Base-by-base conservation (phyloP, 257 asterid genomes). In the Lavandula angustifolia region DNA sequence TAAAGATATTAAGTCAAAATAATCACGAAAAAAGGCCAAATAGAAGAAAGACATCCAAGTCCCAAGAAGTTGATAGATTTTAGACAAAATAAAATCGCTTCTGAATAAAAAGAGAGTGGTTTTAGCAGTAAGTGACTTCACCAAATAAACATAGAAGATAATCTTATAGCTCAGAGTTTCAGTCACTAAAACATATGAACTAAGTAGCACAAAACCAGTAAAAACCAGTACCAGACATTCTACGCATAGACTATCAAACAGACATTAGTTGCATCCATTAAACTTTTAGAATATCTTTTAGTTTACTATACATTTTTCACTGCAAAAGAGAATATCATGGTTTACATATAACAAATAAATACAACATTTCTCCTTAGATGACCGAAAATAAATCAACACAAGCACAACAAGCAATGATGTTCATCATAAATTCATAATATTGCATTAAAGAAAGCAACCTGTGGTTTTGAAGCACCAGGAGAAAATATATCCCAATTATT, bases 401-500 rank as follows among this genome's bases (percentile, higher is more conserved):
- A 22, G 27, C 27, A 22, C 27, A 22, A 22, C 27, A 22, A 55
- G 55, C 43, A 6, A 56, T 50, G 56, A 7, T 44, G 6, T 13
- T 32, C 62, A 62, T 47, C 22, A 11, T 22, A 22, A 22, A 22
- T 22, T 22, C 27, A 22, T 22, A 44, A 9, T 12, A 40, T 57
- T 49, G 53, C 37, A 38, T 32, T 17, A 48, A 42, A 50, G 27
- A 68, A 48, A 22, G 43, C 4, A 47, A 85, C 92, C 86, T 80
- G 88, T 44, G 77, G 40, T 5, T 67, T 70, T 4, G 76, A 70
- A 70, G 76, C 69, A 70, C 69, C 68, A 17, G 78, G 74, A 67
- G 83, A 58, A 68, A 60, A 67, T 47, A 40, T 14, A 29, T 73
- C 66, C 51, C 70, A 62, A 53, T 71, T 74, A 43, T 37, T 72